Conservation (phyloP, 768 basidiomycete species). For the Lactarius hengduanensis region DNA sequence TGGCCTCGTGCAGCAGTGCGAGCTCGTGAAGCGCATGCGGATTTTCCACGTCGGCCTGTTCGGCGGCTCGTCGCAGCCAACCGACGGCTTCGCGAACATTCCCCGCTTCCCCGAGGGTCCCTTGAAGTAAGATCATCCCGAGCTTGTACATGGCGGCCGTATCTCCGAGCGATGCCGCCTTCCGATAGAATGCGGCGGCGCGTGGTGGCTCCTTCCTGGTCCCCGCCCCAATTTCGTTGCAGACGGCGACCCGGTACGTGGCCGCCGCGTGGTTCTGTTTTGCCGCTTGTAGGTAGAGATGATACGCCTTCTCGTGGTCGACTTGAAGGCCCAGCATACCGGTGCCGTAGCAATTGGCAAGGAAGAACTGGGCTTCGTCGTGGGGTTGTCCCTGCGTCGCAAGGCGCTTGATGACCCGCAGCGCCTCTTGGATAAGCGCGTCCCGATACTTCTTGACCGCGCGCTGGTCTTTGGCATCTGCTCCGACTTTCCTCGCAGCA, state of each 20-base stretch:
- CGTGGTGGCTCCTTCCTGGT: conserved; percentile 85
- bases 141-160: conserved; percentile 99
- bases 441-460: conserved; percentile 91
- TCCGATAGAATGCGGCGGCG: conserved; percentile 94
- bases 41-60: conserved; percentile 97
- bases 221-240: conserved; percentile 97
- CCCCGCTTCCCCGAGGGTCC: conserved; percentile 74
- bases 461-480: conserved; percentile 70
- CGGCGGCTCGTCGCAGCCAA: conserved; percentile 93
- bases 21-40: conserved; percentile 97
- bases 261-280: conserved; percentile 97
- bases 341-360: conserved; percentile 95
- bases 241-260: conserved; percentile 95
- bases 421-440: conserved; percentile 76
- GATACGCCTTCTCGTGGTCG: conserved; percentile 97
- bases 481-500: conserved; percentile 89
- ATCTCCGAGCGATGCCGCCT: conserved; percentile 93
- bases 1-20: conserved; percentile 79
- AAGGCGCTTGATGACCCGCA: conserved; percentile 89
- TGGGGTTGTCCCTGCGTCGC: conserved; percentile 92
- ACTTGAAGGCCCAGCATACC: conserved; percentile 94
- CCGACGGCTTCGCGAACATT: conserved; percentile 91
- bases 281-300: conserved; percentile 93
- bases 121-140: conserved; percentile 94
- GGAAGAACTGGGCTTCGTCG: conserved; percentile 97